Conservation (phyloP, 345 rosid genomes). For the Abelmoschus esculentus region DNA sequence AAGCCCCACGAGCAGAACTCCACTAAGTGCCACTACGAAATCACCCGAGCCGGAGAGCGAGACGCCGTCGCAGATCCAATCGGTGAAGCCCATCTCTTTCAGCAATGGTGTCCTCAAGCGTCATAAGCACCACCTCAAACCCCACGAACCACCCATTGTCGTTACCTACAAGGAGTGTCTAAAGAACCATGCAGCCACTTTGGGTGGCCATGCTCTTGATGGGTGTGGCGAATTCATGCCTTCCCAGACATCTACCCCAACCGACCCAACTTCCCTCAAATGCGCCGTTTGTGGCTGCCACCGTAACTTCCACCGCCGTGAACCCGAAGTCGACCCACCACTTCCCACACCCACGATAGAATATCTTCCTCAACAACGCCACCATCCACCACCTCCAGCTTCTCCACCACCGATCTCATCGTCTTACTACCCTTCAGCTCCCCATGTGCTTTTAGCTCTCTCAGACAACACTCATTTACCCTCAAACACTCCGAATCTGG, state of each 20-base stretch:
- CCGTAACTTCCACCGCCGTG: slow-evolving; percentile 75
- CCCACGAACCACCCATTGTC: slow-evolving; percentile 25
- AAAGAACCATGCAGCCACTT: slow-evolving; percentile 65
- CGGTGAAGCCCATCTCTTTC: slow-evolving; percentile 45
- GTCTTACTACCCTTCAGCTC: slow-evolving; percentile 58
- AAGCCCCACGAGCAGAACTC: slow-evolving; percentile 19
- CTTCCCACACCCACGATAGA: slow-evolving; percentile 27
- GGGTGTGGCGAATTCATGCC: slow-evolving; percentile 88
- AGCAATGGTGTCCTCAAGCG: slow-evolving; percentile 65
- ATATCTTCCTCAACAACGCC: slow-evolving; percentile 54
- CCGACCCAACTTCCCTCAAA: slow-evolving; percentile 56
- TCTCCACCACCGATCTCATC: slow-evolving; percentile 87
- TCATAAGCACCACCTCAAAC: slow-evolving; percentile 22
- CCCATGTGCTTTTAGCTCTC: slow-evolving; percentile 70
- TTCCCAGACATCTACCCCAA: slow-evolving; percentile 35
- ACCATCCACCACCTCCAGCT: slow-evolving; percentile 52
- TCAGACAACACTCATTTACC: slow-evolving; percentile 19
- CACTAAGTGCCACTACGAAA: slow-evolving; percentile 22
- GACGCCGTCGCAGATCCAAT: slow-evolving; percentile 46
- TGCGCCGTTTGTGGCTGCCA: slow-evolving; percentile 84
- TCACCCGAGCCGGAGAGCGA: slow-evolving; percentile 32
- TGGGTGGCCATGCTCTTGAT: slow-evolving; percentile 66
- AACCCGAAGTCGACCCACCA: slow-evolving; percentile 24
- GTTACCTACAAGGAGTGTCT: slow-evolving; percentile 51
- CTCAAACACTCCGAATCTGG: background rate